Evolutionary conservation across 75 land plant genomes (phyloP).

Genomic region (Ceratopteris richardii): DNA sequence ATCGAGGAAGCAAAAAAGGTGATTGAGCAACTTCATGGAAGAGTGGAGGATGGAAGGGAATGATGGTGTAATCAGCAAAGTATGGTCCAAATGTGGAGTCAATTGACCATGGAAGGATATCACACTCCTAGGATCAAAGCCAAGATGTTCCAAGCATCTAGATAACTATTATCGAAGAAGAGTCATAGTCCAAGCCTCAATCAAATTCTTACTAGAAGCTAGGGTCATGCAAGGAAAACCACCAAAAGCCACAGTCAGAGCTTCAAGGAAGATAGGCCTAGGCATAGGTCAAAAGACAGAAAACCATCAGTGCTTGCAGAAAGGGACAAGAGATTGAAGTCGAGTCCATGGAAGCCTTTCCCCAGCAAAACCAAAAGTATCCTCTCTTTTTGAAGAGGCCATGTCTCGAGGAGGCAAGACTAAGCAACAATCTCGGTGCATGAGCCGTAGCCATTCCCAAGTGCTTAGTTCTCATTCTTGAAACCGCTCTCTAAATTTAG

Average conservation of each 20-base stretch:
- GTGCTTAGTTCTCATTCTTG: slow-evolving; percentile 1
- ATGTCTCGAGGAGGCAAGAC: neutral
- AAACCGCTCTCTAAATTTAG: neutral
- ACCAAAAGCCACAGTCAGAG: too few relatives aligned
- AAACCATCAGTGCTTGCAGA: neutral
- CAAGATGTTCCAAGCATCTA: slow-evolving; percentile 6
- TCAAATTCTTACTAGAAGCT: too few relatives aligned
- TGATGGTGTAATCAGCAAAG: slow-evolving; percentile 84
- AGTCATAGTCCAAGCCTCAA: too few relatives aligned
- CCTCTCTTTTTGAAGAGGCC: neutral
- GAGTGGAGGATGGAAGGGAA: slow-evolving; percentile 73
- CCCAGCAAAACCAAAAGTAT: neutral
- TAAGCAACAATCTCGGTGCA: neutral
- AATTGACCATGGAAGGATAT: slow-evolving; percentile 63
- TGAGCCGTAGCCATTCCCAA: neutral
- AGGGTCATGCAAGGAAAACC: too few relatives aligned
- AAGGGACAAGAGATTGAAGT: neutral
- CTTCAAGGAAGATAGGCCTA: too few relatives aligned
- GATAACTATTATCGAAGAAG: slow-evolving; percentile 13
- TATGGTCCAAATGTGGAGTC: slow-evolving; percentile 77
- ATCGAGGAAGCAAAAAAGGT: slow-evolving; percentile 95
- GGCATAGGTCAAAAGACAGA: neutral
- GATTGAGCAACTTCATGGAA: slow-evolving; percentile 85
- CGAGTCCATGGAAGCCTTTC: neutral
- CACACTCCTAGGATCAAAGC: slow-evolving; percentile 51